These are phyloP conservation scores for Malassezia yamatoensis DNA, from an alignment of 1,284 basidiomycete species.

Conservation along the genomic window DNA sequence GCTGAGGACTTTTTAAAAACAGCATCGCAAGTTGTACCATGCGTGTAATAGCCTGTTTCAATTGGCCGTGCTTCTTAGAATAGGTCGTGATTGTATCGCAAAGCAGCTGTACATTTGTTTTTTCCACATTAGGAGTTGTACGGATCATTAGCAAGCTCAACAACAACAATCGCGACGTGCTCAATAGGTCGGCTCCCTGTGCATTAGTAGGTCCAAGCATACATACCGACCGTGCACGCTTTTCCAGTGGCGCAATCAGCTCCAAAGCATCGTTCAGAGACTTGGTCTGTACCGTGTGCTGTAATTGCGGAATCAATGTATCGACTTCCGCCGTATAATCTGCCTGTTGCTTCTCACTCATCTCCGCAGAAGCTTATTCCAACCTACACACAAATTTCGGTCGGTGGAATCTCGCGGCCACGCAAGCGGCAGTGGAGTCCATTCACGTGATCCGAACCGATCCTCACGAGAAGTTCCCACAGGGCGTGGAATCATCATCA, in stretches of 20 bases:
- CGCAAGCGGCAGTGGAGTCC: background rate
- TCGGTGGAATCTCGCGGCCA: background rate
- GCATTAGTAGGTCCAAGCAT: background rate
- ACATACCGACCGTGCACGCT: constrained; percentile 86
- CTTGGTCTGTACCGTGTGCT: constrained; percentile 39
- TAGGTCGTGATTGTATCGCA: constrained; percentile 32
- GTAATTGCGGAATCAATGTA: constrained; percentile 50
- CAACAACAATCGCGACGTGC: constrained; percentile 76
- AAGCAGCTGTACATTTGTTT: constrained; percentile 32
- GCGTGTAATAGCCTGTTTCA: constrained; percentile 77
- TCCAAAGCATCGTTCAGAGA: constrained; percentile 60
- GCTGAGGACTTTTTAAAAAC: constrained; percentile 30
- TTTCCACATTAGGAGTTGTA: constrained; percentile 19
- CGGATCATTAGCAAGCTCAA: constrained; percentile 53
- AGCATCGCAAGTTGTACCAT: constrained; percentile 57
- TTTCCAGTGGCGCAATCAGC: constrained; percentile 78
- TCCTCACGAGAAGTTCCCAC: background rate
- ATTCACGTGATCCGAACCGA: constrained; percentile 12
- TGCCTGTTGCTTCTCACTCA: constrained; percentile 52
- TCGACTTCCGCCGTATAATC: constrained; percentile 54
- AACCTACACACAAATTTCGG: no score
- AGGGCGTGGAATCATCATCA: background rate
- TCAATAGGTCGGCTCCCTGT: constrained; percentile 81
- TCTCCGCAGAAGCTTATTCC: background rate
- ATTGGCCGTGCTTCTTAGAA: constrained; percentile 93